Evolutionary conservation across 73 alveolate genomes (phyloP).

Genomic region (Effrenium voratum): DNA sequence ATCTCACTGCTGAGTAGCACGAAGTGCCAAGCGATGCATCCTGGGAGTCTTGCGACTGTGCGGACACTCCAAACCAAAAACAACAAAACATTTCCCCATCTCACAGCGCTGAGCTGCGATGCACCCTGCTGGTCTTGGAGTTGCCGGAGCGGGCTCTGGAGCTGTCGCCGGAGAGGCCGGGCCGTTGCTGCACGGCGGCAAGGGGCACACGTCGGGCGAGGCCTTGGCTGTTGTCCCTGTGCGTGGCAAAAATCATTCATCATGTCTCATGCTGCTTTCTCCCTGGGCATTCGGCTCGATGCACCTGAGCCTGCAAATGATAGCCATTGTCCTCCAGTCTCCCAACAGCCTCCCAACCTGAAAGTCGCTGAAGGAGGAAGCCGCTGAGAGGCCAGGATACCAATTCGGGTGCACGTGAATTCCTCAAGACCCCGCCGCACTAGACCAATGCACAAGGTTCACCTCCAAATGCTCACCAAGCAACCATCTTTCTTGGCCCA

Average conservation of each 20-base stretch:
- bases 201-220: constrained; percentile 46
- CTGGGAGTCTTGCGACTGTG: background rate
- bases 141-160: constrained; percentile 5
- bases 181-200: background rate
- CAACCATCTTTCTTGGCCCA: constrained; percentile 70
- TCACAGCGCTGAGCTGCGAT: background rate
- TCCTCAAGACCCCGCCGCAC: constrained; percentile 11
- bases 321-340: too few relatives aligned
- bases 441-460: background rate
- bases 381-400: constrained; percentile 60
- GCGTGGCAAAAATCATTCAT: background rate
- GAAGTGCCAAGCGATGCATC: constrained; percentile 53
- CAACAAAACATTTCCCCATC: background rate
- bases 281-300: background rate
- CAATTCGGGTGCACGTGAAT: constrained; percentile 46
- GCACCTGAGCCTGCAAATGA: constrained; percentile 42
- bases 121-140: constrained; percentile 21
- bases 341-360: constrained; percentile 1
- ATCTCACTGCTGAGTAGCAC: constrained; percentile 48
- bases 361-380: constrained; percentile 36
- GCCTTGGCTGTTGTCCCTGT: background rate
- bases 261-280: background rate
- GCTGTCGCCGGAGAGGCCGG: constrained; percentile 11
- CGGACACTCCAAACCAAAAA: background rate
- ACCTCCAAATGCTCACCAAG: background rate